A percentile compares a stretch with the other conserved stretches of the same genome.
These are phyloP conservation scores for Rhynchospora pubera DNA, from an alignment of 176 grass and related monocot species.

Conservation along the genomic window DNA sequence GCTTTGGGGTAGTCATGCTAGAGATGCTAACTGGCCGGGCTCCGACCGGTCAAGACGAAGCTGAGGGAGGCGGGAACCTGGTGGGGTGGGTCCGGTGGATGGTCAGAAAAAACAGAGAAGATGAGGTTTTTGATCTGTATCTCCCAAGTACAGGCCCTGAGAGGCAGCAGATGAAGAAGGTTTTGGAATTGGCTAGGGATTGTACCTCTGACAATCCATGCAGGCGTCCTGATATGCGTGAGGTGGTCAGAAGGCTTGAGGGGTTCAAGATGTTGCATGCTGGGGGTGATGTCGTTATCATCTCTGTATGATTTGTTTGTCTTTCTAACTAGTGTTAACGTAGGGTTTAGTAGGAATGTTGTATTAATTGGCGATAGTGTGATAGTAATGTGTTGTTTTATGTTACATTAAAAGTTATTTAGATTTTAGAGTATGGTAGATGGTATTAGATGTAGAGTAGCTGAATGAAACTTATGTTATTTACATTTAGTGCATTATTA, in stretches of 20 bases:
- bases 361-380: not conserved
- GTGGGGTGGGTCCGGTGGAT: conserved; percentile 94
- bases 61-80: conserved; percentile 80
- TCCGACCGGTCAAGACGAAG: conserved; percentile 81
- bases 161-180: conserved; percentile 56
- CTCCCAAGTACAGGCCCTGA: conserved; percentile 35
- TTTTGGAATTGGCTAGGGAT: conserved; percentile 46
- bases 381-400: not conserved
- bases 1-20: conserved; percentile 86
- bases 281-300: conserved; percentile 37
- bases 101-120: conserved; percentile 34
- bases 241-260: conserved; percentile 74
- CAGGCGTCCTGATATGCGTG: conserved; percentile 83
- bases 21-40: conserved; percentile 83
- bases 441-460: not conserved
- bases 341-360: conserved; percentile 9
- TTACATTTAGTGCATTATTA: not conserved
- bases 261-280: conserved; percentile 45
- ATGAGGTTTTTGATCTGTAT: conserved; percentile 67
- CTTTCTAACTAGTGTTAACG: not conserved
- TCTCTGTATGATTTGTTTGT: conserved; percentile 15
- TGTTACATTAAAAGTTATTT: not conserved
- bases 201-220: conserved; percentile 76
- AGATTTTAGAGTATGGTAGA: not conserved
- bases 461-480: not conserved